Evolutionary conservation across 495 filamentous ascomycete genomes (phyloP).

Genomic region (Cladorrhinum samala): DNA sequence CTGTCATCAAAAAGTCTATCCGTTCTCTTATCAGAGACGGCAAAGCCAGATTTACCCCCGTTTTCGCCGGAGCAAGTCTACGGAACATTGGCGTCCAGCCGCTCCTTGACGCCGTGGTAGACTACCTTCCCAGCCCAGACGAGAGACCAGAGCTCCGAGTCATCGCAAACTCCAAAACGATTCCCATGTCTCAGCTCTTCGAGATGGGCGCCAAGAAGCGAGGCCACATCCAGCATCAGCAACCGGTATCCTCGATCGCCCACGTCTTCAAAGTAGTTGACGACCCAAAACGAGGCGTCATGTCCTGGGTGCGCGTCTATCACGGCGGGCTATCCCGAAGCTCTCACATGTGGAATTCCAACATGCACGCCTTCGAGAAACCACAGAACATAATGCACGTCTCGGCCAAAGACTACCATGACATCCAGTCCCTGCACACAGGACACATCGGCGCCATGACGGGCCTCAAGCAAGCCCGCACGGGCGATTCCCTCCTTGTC

Average conservation of each 20-base stretch:
- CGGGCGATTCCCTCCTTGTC: constrained; percentile 84
- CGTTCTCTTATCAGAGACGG: constrained; percentile 63
- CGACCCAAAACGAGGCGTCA: constrained; percentile 74
- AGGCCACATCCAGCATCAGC: constrained; percentile 32
- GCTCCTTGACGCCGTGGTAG: constrained; percentile 77
- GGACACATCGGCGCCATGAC: constrained; percentile 96
- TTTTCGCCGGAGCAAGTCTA: constrained; percentile 91
- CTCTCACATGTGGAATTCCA: constrained; percentile 78
- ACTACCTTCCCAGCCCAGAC: constrained; percentile 76
- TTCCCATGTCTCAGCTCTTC: constrained; percentile 48
- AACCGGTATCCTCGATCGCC: constrained; percentile 60
- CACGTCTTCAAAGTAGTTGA: constrained; percentile 97
- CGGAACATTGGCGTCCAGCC: constrained; percentile 92
- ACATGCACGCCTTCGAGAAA: constrained; percentile 72
- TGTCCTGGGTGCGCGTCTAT: constrained; percentile 92
- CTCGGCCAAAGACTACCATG: constrained; percentile 82
- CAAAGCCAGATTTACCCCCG: constrained; percentile 61
- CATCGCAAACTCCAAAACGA: constrained; percentile 51
- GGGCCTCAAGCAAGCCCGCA: constrained; percentile 82
- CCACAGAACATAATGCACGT: constrained; percentile 81
- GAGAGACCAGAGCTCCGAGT: constrained; percentile 78
- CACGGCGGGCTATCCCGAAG: constrained; percentile 71
- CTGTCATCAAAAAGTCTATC: constrained; percentile 64
- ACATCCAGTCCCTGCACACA: constrained; percentile 68
- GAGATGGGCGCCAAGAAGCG: constrained; percentile 44